phyloP scores from a whole-genome alignment of 768 basidiomycete genomes.

The Psilocybe subaeruginosa region DNA sequence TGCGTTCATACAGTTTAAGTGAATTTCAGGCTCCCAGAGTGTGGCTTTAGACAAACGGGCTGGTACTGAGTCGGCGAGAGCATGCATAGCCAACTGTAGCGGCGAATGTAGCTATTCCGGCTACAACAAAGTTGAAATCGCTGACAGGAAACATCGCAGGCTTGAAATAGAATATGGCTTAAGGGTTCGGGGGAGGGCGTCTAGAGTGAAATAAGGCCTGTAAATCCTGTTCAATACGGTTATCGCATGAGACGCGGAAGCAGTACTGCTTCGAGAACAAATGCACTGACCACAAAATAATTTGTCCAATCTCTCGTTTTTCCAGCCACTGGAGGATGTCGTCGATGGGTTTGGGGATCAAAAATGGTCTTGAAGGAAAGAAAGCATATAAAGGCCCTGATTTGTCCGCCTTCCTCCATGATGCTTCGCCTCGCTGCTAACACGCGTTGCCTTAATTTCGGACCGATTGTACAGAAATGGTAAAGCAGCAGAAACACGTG shows the following conservation, averaged over 20 bases:
- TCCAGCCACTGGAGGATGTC: neutral
- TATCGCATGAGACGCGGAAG: neutral
- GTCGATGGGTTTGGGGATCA: conserved; percentile 5
- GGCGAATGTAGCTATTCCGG: conserved; percentile 61
- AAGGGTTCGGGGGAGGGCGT: neutral
- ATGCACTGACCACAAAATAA: neutral
- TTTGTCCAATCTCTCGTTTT: neutral
- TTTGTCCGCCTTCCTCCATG: conserved; percentile 20
- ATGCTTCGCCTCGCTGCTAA: conserved; percentile 23
- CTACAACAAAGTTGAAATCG: conserved; percentile 59
- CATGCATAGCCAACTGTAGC: conserved; percentile 63
- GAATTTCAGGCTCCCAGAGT: neutral
- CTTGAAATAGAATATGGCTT: conserved; percentile 1
- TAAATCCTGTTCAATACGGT: neutral
- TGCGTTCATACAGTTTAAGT: neutral
- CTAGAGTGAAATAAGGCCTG: neutral
- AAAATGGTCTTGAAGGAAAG: conserved; percentile 3
- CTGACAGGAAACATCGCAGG: conserved; percentile 48
- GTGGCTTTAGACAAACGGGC: conserved; percentile 27
- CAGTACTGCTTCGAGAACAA: neutral
- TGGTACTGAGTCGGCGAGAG: conserved; percentile 40
- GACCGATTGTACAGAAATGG: conserved; percentile 16
- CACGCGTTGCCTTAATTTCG: conserved; percentile 21
- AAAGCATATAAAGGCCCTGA: conserved; percentile 15
- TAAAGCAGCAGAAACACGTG: conserved; percentile 17